Base-by-base conservation (phyloP, 257 asterid species). In the Primulina eburnea region DNA sequence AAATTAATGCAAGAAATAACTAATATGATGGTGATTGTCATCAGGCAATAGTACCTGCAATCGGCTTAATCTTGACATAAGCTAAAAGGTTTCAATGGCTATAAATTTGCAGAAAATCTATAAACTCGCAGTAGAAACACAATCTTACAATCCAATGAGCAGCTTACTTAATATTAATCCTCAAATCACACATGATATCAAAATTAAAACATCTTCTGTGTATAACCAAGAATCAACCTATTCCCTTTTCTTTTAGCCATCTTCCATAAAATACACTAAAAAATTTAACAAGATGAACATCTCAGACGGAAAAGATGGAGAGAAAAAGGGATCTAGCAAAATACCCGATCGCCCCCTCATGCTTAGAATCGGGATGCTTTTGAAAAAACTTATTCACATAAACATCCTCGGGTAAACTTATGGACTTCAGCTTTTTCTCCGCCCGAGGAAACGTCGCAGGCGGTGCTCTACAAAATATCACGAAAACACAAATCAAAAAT, bases 381-480 rank as follows among this genome's bases (percentile, higher is more conserved):
- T 79, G 73, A 65, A 78, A 85, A 77, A 93, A 93, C 82, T 80
- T 89, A 61, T 73, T 85, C 30, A 93, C 79, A 71, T 87, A 93
- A 65, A 77, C 72, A 82, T 93, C 99, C 82, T 90, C 99, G 2
- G 99, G 96, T 2, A 93, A 71, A 29, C 73, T 71, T n/a, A 93
- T 86, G 14, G 74, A 86, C 80, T 78, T 84, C 8, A 93, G 79
- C 82, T 86, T 90, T 21, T 76, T 80, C 85, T 93, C 88, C 0
- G 91, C 83, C 8, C 90, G 87, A 32, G 90, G 96, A 80, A 93
- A 93, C 2, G 90, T 81, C 21, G 89, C 88, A 7, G 99, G 99
- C 6, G 99, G 97, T 0, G 85, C 90, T 88, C 99, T 92, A 62
- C 56, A 62, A 34, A 16, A 69, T 18, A 5, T 53, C n/a, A 33